Base-by-base conservation (phyloP, 2,329 filamentous ascomycete genomes). In the Calonectria hongkongensis region DNA sequence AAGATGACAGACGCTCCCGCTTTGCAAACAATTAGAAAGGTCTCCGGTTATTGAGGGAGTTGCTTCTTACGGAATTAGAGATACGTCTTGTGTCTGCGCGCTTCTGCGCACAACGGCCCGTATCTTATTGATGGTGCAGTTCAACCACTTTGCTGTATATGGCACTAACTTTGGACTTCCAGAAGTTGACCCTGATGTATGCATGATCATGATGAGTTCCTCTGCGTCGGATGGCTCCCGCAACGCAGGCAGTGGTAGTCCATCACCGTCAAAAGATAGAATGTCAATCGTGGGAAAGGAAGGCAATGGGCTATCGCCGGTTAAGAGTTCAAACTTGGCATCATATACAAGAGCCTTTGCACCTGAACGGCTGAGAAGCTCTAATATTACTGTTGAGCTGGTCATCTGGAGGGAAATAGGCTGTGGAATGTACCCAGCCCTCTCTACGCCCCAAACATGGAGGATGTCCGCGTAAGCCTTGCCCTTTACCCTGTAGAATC, bases 151-250 rank as follows among this genome's bases (percentile, higher is more conserved):
- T 13, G 76, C 75, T 0, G 73, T 77, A 1, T 58, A 1, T 0
- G 77, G 78, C 1, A 79, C 76, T 1, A 79, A n/a, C 28, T 79
- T 79, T 1, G 78, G 78, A 2, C 56, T 65, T 1, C 77, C 78
- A 0, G 76, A 77, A 0, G 74, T 77, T 0, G 78, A 79, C 0
- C 78, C 78, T 7, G 78, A 79, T 3, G 77, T 76, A n/a, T 79
- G 77, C 45, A 66, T 71, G 1, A 77, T 73, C 9, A 74, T 60
- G 2, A 73, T 1, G 1, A 69, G 43, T 1, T 79, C 74, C 0
- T 79, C 73, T 0, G 39, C 28, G 2, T 62, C 10, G 0, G 39
- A 39, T 12, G 77, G 72, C 2, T 28, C 18, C 27, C 68, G 66
- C 3, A 73, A n/a, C 2, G 3, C 1, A 2, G 68, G 30, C 1